phyloP scores from a whole-genome alignment of 129 eudicot species.

The Pseudognaphalium luteoalbum region DNA sequence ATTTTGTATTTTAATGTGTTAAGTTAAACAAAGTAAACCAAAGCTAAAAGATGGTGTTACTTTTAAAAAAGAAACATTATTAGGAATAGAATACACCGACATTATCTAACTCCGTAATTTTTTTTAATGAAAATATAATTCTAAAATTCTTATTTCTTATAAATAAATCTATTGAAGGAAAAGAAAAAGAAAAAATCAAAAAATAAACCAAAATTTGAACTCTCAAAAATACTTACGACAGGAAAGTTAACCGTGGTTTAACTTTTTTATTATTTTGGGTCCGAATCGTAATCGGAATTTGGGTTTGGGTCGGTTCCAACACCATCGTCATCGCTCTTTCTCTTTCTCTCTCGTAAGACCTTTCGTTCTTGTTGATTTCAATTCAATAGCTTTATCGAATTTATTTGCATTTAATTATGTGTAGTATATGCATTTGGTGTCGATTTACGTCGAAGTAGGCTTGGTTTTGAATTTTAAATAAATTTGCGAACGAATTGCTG shows the following conservation, averaged over 20 bases:
- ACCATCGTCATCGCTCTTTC: conserved; percentile 18
- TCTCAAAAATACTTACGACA: neutral
- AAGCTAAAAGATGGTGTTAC: too few relatives aligned
- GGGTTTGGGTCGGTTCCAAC: conserved; percentile 21
- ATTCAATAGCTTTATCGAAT: neutral
- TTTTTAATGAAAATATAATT: too few relatives aligned
- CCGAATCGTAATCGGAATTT: conserved; percentile 11
- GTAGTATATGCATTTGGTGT: neutral
- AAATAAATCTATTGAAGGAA: neutral
- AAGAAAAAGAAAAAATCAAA: neutral
- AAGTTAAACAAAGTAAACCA: too few relatives aligned
- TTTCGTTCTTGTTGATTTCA: conserved; percentile 2
- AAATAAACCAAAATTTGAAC: conserved; percentile 6
- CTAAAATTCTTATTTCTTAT: too few relatives aligned
- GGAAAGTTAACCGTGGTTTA: conserved; percentile 27
- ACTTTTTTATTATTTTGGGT: conserved; percentile 13
- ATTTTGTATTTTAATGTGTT: too few relatives aligned
- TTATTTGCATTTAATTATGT: neutral
- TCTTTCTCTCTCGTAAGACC: conserved; percentile 24
- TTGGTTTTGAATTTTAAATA: neutral
- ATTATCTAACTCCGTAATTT: neutral
- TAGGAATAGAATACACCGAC: neutral
- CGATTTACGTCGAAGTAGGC: neutral
- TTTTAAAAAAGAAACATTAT: neutral
- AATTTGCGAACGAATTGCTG: conserved; percentile 15